phyloP scores from a whole-genome alignment of 495 filamentous ascomycete species.

The Aspergillus diversus region DNA sequence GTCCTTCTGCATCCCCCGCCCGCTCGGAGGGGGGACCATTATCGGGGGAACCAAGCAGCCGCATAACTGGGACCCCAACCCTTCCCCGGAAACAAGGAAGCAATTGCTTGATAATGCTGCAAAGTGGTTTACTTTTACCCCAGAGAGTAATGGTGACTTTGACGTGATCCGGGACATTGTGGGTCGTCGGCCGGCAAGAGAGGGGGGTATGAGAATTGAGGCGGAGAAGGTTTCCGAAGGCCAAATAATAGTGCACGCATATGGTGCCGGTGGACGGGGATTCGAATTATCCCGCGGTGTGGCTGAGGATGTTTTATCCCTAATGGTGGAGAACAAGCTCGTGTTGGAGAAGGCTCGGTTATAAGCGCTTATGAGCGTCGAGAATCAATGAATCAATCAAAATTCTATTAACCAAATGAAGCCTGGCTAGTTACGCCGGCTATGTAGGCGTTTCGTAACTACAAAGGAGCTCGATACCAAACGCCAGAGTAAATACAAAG shows the following conservation, averaged over 20 bases:
- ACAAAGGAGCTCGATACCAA: background rate
- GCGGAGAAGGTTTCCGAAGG: slow-evolving; percentile 35
- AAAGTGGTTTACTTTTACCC: slow-evolving; percentile 48
- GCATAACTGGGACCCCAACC: slow-evolving; percentile 56
- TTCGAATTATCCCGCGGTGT: slow-evolving; percentile 52
- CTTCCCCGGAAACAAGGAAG: slow-evolving; percentile 49
- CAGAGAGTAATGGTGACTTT: slow-evolving; percentile 42
- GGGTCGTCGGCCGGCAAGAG: slow-evolving; percentile 45
- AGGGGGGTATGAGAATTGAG: slow-evolving; percentile 49
- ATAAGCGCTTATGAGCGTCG: slow-evolving; percentile 28
- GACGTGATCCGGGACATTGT: slow-evolving; percentile 52
- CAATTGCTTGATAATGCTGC: slow-evolving; percentile 48
- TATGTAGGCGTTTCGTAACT: background rate
- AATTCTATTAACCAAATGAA: background rate
- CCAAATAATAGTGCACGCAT: slow-evolving; percentile 59
- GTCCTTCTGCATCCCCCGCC: slow-evolving; percentile 64
- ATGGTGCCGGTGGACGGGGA: slow-evolving; percentile 64
- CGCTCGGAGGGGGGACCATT: slow-evolving; percentile 61
- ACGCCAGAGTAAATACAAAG: background rate
- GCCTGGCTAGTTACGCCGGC: background rate
- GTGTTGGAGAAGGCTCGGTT: slow-evolving; percentile 33
- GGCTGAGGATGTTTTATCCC: slow-evolving; percentile 39
- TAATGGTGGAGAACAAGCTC: slow-evolving; percentile 38
- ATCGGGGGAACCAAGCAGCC: slow-evolving; percentile 68
- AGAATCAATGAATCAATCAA: background rate